Percentiles rank a stretch among this genome's conserved stretches.
These are phyloP conservation scores for Manihot esculenta DNA, from an alignment of 441 rosid genomes.

Conservation along the genomic window DNA sequence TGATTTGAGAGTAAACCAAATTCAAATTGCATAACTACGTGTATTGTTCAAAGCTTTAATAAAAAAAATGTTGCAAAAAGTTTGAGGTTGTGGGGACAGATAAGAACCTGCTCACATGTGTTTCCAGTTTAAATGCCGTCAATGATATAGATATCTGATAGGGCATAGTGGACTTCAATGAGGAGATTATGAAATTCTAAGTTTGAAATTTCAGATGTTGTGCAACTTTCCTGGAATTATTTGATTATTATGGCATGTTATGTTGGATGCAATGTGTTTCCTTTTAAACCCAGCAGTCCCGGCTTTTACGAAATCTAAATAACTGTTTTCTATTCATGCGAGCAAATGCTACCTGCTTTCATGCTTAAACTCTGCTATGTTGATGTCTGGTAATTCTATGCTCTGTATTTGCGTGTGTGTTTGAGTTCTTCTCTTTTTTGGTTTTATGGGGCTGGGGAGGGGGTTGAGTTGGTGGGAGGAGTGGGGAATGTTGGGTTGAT, in stretches of 20 bases:
- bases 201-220: neutral
- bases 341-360: neutral
- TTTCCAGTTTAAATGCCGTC: no score
- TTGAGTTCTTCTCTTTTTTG: no score
- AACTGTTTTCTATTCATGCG: neutral
- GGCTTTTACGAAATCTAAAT: neutral
- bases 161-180: neutral
- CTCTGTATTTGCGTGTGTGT: neutral
- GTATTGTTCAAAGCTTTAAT: neutral
- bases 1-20: neutral
- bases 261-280: neutral
- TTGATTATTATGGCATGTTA: neutral
- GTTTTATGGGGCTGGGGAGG: no score
- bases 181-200: neutral
- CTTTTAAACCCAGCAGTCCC: neutral
- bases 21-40: neutral
- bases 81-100: neutral
- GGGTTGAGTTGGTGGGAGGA: no score
- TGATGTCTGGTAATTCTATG: neutral
- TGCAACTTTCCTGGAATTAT: neutral
- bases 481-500: neutral
- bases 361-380: neutral
- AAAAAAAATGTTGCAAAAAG: neutral
- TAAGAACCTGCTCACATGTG: neutral
- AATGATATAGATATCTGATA: no score